Base-by-base conservation (phyloP, 2,329 filamentous ascomycete genomes). In the Microdochium bolleyi region DNA sequence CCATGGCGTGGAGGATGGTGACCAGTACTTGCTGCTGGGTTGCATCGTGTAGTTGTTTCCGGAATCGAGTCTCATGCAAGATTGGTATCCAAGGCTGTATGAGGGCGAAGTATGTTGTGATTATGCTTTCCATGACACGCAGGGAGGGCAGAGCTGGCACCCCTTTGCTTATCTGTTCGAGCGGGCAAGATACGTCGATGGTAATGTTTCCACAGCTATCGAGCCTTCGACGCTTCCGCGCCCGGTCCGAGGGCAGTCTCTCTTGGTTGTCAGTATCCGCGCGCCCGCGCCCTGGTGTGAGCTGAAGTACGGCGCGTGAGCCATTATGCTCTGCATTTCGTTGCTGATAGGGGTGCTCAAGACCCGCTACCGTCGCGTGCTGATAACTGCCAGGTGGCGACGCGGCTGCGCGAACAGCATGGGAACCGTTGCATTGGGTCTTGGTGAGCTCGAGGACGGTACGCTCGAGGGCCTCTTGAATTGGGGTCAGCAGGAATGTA, bases 41-140 rank as follows among this genome's bases (percentile, higher is more conserved):
- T 8, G 59, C 51, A 24, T 65, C 55, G 13, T 58, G 52, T 49
- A 70, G 53, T 2, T 60, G 58, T 11, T 53, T 52, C 0, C 62
- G 62, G 53, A 69, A 70, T 10, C 57, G 57, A 9, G 56, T 59
- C 51, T 67, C 63, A 53, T 71, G 68, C 22, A 71, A 49, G 16
- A 70, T 65, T 3, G 68, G 69, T 4, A 70, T 70, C 66, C 70
- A 73, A 9, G 70, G 71, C 38, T 73, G 70, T 4, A 72, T 63
- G n/a, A 62, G 52, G 5, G 59, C 57, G 53, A 73, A 73, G 53
- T 73, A 69, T 3, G 65, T 60, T n/a, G 61, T 57, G 1, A 70
- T 52, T 0, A 67, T 49, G 14, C 58, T 52, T 10, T 64, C 54
- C 1, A 68, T 7, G 2, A 58, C 16, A 10, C 63, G 52, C n/a